Conservation (phyloP, 2,329 filamentous ascomycete genomes). For the Cadophora gregata region DNA sequence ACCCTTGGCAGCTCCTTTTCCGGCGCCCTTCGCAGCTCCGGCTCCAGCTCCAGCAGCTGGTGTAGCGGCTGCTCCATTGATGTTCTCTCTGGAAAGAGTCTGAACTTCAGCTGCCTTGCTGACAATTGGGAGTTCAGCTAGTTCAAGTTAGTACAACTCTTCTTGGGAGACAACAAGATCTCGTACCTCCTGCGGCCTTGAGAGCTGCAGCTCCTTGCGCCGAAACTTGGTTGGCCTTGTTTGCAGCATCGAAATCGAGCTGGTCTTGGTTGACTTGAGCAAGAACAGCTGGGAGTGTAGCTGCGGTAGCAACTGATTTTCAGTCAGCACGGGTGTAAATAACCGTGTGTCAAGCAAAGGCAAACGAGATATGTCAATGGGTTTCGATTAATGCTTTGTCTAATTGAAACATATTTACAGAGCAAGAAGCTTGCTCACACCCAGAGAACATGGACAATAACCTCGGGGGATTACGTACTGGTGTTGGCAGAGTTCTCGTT, state of each 20-base stretch:
- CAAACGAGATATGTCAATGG: neutral
- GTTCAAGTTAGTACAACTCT: neutral
- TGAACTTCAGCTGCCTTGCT: slow-evolving; percentile 9
- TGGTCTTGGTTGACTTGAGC: slow-evolving; percentile 58
- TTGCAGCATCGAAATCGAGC: slow-evolving; percentile 54
- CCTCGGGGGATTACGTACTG: slow-evolving; percentile 15
- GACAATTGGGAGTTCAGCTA: slow-evolving; percentile 11
- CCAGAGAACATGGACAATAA: neutral
- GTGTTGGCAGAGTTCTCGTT: slow-evolving; percentile 52
- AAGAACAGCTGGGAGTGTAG: slow-evolving; percentile 52
- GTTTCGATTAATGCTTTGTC: slow-evolving; percentile 13
- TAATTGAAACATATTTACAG: neutral
- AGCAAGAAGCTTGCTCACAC: slow-evolving; percentile 38
- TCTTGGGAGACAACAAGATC: too few relatives aligned
- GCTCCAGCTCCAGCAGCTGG: neutral
- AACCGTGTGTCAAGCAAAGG: neutral
- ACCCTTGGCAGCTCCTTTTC: neutral
- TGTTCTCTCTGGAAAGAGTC: slow-evolving; percentile 15
- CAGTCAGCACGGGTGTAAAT: neutral
- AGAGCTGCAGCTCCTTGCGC: slow-evolving; percentile 43
- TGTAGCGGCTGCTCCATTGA: slow-evolving; percentile 12
- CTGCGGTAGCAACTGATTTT: slow-evolving; percentile 49
- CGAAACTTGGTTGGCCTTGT: slow-evolving; percentile 52
- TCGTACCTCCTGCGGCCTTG: slow-evolving; percentile 14
- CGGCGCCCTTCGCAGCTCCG: neutral